Evolutionary conservation across 768 basidiomycete species (phyloP).

Genomic region (Trametes coccinea): DNA sequence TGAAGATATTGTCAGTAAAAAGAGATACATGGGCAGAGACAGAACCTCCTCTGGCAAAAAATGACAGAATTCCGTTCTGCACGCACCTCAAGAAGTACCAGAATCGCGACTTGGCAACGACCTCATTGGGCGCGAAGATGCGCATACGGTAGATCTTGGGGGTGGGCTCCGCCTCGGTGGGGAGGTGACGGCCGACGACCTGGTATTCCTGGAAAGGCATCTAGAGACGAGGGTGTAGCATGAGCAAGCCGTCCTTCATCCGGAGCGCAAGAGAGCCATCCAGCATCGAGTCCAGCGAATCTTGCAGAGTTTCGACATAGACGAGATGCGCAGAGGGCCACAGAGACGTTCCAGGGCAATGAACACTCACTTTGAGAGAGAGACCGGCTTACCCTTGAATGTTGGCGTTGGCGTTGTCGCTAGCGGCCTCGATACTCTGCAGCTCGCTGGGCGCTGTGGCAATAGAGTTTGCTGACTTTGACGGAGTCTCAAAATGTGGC

Average conservation of each 20-base stretch:
- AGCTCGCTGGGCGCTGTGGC: constrained; percentile 16
- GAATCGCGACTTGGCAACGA: constrained; percentile 98
- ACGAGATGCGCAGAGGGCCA: constrained; percentile 1
- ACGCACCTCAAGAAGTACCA: constrained; percentile 96
- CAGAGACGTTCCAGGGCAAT: neutral
- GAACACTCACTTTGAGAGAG: constrained; percentile 22
- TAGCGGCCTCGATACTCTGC: constrained; percentile 17
- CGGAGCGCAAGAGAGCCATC: constrained; percentile 31
- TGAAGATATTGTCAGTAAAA: constrained; percentile 30
- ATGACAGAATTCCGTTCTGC: neutral
- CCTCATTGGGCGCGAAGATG: constrained; percentile 98
- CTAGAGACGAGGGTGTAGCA: constrained; percentile 33
- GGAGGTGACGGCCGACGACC: constrained; percentile 96
- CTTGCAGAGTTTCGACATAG: constrained; percentile 9
- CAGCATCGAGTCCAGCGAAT: constrained; percentile 27
- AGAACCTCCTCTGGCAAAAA: neutral
- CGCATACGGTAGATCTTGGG: constrained; percentile 99
- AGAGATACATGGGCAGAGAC: neutral
- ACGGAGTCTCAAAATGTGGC: constrained; percentile 9
- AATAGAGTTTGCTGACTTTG: constrained; percentile 23
- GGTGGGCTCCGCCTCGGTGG: constrained; percentile 87
- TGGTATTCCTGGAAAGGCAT: constrained; percentile 92
- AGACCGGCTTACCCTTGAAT: constrained; percentile 26
- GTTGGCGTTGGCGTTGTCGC: constrained; percentile 25
- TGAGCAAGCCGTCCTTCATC: constrained; percentile 25